phyloP scores from a whole-genome alignment of 495 filamentous ascomycete species.

The Daldinia vernicosa region DNA sequence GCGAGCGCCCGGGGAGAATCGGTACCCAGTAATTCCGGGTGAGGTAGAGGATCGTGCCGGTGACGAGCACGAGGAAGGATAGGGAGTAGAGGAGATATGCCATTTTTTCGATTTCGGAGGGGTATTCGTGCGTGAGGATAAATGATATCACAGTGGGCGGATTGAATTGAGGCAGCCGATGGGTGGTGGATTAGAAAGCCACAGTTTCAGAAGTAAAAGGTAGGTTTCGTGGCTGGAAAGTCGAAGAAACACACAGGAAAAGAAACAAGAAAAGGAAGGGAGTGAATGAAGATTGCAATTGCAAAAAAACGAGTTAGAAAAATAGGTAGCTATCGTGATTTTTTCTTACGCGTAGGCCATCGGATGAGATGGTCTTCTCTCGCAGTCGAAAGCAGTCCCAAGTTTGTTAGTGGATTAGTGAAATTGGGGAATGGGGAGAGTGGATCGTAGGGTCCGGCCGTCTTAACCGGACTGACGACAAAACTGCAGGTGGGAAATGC shows the following conservation, averaged over 20 bases:
- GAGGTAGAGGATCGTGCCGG: conserved; percentile 73
- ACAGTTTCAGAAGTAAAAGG: conserved; percentile 1
- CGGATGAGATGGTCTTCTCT: conserved; percentile 35
- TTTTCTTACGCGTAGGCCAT: conserved; percentile 18
- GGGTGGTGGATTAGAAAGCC: conserved; percentile 6
- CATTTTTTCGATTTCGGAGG: conserved; percentile 54
- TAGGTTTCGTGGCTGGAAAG: neutral
- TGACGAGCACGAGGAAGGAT: conserved; percentile 68
- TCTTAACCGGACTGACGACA: conserved; percentile 22
- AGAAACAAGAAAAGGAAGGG: neutral
- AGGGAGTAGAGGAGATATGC: conserved; percentile 81
- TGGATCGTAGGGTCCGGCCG: conserved; percentile 14
- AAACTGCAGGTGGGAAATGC: neutral
- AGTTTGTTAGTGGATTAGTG: conserved; percentile 12
- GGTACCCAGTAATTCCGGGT: conserved; percentile 81
- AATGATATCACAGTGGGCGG: neutral
- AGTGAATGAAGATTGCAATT: conserved; percentile 21
- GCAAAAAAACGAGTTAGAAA: neutral
- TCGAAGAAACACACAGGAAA: conserved; percentile 13
- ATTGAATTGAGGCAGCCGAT: conserved; percentile 19
- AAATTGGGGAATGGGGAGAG: neutral
- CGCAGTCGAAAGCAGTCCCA: conserved; percentile 10
- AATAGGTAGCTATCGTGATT: conserved; percentile 14
- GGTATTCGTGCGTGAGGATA: neutral
- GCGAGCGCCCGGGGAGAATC: conserved; percentile 67